Evolutionary conservation across 1,139 yeast genomes (phyloP).

Genomic region (Kluyveromyces sp.): DNA sequence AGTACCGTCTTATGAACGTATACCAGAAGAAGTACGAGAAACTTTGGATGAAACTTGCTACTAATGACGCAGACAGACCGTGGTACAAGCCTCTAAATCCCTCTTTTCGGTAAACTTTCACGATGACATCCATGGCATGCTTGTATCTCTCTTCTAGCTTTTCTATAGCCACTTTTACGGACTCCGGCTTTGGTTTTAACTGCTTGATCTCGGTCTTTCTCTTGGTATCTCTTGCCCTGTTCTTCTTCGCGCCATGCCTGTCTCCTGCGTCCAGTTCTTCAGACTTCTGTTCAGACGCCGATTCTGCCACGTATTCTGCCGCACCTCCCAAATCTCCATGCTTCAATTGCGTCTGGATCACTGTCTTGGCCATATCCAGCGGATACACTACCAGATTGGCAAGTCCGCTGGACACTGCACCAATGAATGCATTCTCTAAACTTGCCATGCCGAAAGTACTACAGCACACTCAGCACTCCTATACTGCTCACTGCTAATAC

Average conservation of each 20-base stretch:
- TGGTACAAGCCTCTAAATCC: slow-evolving; percentile 72
- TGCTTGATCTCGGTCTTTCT: slow-evolving; percentile 10
- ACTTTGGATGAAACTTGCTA: slow-evolving; percentile 73
- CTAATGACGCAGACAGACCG: slow-evolving; percentile 62
- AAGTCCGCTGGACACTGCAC: slow-evolving; percentile 75
- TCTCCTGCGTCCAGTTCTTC: slow-evolving; percentile 1
- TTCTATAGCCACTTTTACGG: slow-evolving; percentile 12
- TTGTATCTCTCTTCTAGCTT: slow-evolving; percentile 36
- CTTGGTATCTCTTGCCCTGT: neutral
- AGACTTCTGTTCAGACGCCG: slow-evolving; percentile 11
- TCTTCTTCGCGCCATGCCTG: neutral
- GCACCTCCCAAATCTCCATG: slow-evolving; percentile 18
- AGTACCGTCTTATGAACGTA: slow-evolving; percentile 59
- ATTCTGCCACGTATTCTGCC: neutral
- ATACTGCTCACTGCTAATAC: too few species aligned
- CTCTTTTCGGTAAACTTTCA: slow-evolving; percentile 50
- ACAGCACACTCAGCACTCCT: neutral
- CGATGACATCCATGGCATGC: slow-evolving; percentile 57
- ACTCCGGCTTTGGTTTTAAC: slow-evolving; percentile 29
- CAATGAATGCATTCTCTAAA: slow-evolving; percentile 72
- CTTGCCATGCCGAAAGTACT: slow-evolving; percentile 36
- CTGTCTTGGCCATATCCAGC: slow-evolving; percentile 62
- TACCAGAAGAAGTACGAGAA: slow-evolving; percentile 88
- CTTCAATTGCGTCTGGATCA: slow-evolving; percentile 57
- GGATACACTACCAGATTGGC: slow-evolving; percentile 81